Conservation (phyloP, 352 stramenopile species). For the Globisporangium paroecandrum region DNA sequence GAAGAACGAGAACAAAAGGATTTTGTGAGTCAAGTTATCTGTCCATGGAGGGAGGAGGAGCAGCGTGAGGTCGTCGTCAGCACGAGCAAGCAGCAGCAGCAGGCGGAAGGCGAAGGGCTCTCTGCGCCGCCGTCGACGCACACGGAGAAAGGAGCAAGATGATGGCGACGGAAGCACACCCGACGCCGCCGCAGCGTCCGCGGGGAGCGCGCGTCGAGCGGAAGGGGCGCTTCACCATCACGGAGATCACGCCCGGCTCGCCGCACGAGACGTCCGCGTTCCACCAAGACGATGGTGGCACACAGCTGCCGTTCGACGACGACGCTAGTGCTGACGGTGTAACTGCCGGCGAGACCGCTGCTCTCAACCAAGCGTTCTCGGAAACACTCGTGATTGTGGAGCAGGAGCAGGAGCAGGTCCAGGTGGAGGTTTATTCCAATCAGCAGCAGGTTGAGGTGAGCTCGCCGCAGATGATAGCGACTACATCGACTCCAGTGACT, state of each 20-base stretch:
- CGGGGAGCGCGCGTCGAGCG: conserved; percentile 53
- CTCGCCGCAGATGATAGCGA: neutral
- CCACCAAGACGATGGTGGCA: conserved; percentile 17
- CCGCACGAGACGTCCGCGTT: conserved; percentile 31
- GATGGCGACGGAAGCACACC: conserved; percentile 23
- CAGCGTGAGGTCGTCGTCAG: conserved; percentile 8
- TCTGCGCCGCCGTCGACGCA: neutral
- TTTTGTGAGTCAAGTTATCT: neutral
- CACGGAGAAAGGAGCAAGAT: neutral
- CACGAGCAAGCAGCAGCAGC: conserved; percentile 5
- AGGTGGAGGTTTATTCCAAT: neutral
- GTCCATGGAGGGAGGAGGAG: neutral
- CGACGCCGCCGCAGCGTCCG: conserved; percentile 23
- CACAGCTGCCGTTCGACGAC: neutral
- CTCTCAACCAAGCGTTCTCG: neutral
- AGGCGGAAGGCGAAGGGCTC: neutral
- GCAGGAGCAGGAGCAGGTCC: neutral
- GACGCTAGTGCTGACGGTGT: neutral
- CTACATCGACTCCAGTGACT: neutral
- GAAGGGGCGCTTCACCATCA: conserved; percentile 82
- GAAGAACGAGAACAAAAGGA: neutral
- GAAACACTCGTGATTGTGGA: neutral
- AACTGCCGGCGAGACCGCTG: neutral
- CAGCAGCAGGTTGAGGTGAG: neutral
- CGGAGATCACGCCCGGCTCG: conserved; percentile 63